These are phyloP conservation scores for Xylariomycetidae sp. DNA, from an alignment of 2,329 filamentous ascomycete species.

Conservation along the genomic window DNA sequence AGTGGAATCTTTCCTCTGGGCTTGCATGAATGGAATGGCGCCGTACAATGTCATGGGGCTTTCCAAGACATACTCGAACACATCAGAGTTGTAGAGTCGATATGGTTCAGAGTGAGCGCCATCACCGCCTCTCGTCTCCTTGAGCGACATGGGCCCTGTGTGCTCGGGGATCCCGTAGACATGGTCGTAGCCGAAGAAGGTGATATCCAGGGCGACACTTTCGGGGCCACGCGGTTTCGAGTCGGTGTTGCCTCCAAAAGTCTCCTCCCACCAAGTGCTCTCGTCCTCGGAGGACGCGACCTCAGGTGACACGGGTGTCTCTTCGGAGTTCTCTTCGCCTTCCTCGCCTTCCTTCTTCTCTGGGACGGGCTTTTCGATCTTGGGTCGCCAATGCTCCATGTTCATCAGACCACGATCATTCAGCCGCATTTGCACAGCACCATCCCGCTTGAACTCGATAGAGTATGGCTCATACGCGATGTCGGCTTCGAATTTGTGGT, in stretches of 20 bases:
- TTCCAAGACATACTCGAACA: slow-evolving; percentile 95
- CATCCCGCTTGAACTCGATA: slow-evolving; percentile 82
- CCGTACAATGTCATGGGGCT: slow-evolving; percentile 98
- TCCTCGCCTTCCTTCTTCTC: slow-evolving; percentile 50
- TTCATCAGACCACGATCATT: slow-evolving; percentile 90
- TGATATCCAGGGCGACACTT: slow-evolving; percentile 84
- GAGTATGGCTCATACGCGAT: slow-evolving; percentile 78
- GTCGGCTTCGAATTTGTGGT: slow-evolving; percentile 70
- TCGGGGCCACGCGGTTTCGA: slow-evolving; percentile 92
- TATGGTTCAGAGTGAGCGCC: slow-evolving; percentile 87
- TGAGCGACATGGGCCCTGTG: slow-evolving; percentile 78
- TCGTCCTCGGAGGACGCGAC: slow-evolving; percentile 58
- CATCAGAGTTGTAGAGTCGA: slow-evolving; percentile 90
- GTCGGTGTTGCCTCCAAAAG: slow-evolving; percentile 92
- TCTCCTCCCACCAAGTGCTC: slow-evolving; percentile 96
- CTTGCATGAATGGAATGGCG: slow-evolving; percentile 97
- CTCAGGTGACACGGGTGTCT: slow-evolving; percentile 23
- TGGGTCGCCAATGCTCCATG: slow-evolving; percentile 89
- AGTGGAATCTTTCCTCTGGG: slow-evolving; percentile 86
- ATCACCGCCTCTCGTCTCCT: slow-evolving; percentile 81
- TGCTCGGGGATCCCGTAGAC: slow-evolving; percentile 95
- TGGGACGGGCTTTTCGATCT: slow-evolving; percentile 57
- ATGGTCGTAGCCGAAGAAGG: slow-evolving; percentile 85
- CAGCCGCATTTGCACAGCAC: slow-evolving; percentile 74
- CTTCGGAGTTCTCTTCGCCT: slow-evolving; percentile 36